A percentile compares a stretch with the other conserved stretches of the same genome.
These are phyloP conservation scores for Nevesoporus exiguus DNA, from an alignment of 768 basidiomycete species.

Conservation along the genomic window DNA sequence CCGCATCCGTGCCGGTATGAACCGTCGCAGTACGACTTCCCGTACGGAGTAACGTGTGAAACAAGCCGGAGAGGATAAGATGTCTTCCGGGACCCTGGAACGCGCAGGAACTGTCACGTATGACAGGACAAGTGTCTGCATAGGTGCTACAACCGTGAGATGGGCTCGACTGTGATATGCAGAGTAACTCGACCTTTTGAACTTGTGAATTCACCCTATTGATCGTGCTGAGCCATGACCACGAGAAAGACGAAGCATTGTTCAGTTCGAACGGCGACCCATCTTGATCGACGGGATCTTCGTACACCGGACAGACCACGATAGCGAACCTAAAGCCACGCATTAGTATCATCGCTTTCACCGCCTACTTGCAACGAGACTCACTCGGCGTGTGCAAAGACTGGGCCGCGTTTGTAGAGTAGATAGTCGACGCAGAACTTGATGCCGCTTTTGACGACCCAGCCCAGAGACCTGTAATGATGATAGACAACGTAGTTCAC, in stretches of 20 bases:
- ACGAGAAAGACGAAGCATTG: constrained; percentile 71
- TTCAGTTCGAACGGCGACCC: constrained; percentile 61
- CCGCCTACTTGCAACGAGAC: constrained; percentile 24
- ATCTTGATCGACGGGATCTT: constrained; percentile 69
- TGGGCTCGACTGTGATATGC: not conserved
- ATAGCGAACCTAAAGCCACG: constrained; percentile 69
- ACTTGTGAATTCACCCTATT: constrained; percentile 97
- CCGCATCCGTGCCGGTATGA: constrained; percentile 90
- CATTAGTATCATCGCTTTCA: not conserved
- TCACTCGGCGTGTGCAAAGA: constrained; percentile 94
- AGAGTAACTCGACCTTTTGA: constrained; percentile 74
- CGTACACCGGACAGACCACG: constrained; percentile 87
- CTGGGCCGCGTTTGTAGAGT: constrained; percentile 90
- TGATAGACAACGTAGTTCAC: constrained; percentile 89
- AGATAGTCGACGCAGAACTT: constrained; percentile 98
- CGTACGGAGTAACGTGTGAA: constrained; percentile 74
- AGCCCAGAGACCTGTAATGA: constrained; percentile 93
- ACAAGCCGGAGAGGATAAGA: constrained; percentile 69
- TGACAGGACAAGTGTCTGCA: constrained; percentile 81
- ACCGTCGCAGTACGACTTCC: constrained; percentile 81
- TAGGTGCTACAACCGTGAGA: constrained; percentile 1
- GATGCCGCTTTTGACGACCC: constrained; percentile 94
- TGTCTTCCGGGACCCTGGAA: constrained; percentile 47
- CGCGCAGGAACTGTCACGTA: constrained; percentile 91
- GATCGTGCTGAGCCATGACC: constrained; percentile 96